Conservation (phyloP, 2,329 filamentous ascomycete species). For the Fusarium anguioides region DNA sequence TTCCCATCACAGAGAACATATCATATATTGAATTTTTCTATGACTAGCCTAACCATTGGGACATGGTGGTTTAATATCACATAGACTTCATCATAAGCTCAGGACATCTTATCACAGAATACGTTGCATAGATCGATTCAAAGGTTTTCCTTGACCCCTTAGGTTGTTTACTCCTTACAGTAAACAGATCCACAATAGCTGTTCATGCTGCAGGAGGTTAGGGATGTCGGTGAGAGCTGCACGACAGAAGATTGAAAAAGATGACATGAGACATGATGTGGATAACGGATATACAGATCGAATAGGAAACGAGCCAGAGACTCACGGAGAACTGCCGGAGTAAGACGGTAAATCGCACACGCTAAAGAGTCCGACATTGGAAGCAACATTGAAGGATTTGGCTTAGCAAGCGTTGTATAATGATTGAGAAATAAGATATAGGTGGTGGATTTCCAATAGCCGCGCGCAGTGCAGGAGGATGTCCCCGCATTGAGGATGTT, state of each 20-base stretch:
- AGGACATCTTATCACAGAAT: too few species aligned
- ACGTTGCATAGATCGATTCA: too few species aligned
- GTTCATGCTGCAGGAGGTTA: conserved; percentile 2
- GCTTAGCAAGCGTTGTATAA: conserved; percentile 46
- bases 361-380: too few species aligned
- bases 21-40: too few species aligned
- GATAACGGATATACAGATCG: conserved; percentile 16
- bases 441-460: conserved; percentile 14
- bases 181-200: conserved; percentile 14
- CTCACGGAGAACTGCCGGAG: neutral
- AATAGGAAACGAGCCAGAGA: neutral
- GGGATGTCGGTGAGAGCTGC: conserved; percentile 32
- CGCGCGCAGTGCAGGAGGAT: conserved; percentile 26
- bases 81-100: too few species aligned
- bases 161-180: too few species aligned
- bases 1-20: too few species aligned
- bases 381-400: neutral
- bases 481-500: conserved; percentile 32
- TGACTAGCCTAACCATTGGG: too few species aligned
- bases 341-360: too few species aligned
- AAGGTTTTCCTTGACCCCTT: too few species aligned
- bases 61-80: too few species aligned
- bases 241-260: neutral
- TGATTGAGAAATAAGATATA: conserved; percentile 1
- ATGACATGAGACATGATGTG: neutral